A percentile compares a stretch with the other conserved stretches of the same genome.
Evolutionary conservation across 2,329 filamentous ascomycete species (phyloP).

Genomic region (Ceratocystis papillata): DNA sequence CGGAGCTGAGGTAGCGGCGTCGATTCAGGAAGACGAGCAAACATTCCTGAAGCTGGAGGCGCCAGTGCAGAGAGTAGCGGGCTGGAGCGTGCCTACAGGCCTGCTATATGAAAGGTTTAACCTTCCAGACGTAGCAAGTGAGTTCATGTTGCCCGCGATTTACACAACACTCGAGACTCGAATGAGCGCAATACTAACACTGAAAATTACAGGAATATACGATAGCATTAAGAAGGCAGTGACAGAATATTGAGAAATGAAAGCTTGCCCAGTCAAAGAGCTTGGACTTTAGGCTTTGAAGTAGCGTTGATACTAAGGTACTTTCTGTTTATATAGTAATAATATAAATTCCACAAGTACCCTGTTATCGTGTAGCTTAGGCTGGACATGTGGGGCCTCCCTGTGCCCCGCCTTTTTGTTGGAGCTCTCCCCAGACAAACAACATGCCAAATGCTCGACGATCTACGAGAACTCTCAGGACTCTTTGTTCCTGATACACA

Average conservation of each 20-base stretch:
- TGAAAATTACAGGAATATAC: constrained; percentile 25
- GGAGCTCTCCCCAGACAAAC: constrained; percentile 1
- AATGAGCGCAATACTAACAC: not conserved
- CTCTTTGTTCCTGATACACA: not conserved
- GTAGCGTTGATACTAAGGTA: not conserved
- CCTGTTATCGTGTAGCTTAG: not conserved
- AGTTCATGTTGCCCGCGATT: constrained; percentile 35
- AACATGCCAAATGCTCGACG: not conserved
- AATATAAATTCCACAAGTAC: not conserved
- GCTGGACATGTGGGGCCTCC: not conserved
- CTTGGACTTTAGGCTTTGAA: not conserved
- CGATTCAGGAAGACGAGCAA: constrained; percentile 64
- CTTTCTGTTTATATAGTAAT: not conserved
- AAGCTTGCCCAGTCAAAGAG: not conserved
- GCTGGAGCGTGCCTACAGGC: constrained; percentile 80
- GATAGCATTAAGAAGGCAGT: constrained; percentile 52
- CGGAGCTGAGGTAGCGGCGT: constrained; percentile 78
- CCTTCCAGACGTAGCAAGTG: constrained; percentile 75
- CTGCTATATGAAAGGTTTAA: constrained; percentile 71
- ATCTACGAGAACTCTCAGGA: not conserved
- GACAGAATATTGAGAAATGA: constrained; percentile 42
- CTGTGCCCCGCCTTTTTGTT: not conserved
- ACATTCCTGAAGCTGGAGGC: constrained; percentile 78
- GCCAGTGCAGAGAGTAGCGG: constrained; percentile 71
- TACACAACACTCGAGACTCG: not conserved